Evolutionary conservation across 2,329 filamentous ascomycete species (phyloP).

Genomic region (Orbilia oligospora): DNA sequence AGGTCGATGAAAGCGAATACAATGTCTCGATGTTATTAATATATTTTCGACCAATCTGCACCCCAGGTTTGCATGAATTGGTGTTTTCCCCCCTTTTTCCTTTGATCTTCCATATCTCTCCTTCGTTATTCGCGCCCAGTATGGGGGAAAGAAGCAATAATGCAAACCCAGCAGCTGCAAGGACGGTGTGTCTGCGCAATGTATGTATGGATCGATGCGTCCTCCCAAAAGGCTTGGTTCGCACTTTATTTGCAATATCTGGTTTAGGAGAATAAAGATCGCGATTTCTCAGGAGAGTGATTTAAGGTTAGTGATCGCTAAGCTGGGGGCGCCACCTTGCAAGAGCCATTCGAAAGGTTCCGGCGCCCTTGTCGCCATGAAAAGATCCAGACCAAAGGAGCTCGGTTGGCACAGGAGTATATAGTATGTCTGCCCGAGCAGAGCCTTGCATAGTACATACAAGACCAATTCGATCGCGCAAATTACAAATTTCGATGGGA

Average conservation of each 20-base stretch:
- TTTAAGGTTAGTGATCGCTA: conserved; percentile 34
- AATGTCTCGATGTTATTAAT: conserved; percentile 11
- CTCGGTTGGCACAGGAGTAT: conserved; percentile 22
- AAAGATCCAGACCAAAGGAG: conserved; percentile 1
- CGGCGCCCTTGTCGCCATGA: conserved; percentile 24
- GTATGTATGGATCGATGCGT: too few relatives aligned
- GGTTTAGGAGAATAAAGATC: conserved; percentile 48
- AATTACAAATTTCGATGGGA: conserved; percentile 19
- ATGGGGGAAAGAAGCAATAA: conserved; percentile 9
- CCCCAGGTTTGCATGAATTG: conserved; percentile 20
- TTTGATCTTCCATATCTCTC: conserved; percentile 5
- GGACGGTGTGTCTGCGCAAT: conserved; percentile 20
- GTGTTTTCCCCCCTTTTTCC: conserved; percentile 16
- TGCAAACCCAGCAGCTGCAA: conserved; percentile 12
- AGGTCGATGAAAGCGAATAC: neutral
- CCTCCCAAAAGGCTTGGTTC: conserved; percentile 39
- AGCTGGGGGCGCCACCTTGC: conserved; percentile 41
- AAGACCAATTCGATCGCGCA: conserved; percentile 31
- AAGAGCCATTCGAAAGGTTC: conserved; percentile 21
- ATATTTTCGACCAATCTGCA: conserved; percentile 16
- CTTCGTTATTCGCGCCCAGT: neutral
- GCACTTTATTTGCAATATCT: conserved; percentile 37
- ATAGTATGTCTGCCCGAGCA: neutral
- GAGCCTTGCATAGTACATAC: too few relatives aligned
- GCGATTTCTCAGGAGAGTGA: conserved; percentile 16